Evolutionary conservation across 2,329 filamentous ascomycete genomes (phyloP), one percentile per base, ranked within the genome.

Genomic region (Ilyonectria robusta): DNA sequence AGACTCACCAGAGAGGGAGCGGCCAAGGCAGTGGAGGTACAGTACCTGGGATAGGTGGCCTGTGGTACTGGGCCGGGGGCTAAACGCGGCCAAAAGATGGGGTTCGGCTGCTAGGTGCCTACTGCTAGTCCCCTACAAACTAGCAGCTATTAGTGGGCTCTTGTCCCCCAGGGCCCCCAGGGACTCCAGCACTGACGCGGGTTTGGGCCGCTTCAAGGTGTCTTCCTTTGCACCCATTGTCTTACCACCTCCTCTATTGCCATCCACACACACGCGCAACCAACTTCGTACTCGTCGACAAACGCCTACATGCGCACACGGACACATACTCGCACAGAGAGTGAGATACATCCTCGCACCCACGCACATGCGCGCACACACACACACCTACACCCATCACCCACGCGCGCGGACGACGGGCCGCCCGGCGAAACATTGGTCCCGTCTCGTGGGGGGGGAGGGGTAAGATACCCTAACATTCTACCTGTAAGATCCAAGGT

Each of bases 51-150:
- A 50, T 35, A 53, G 31, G 10, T 35, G 48, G 26, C 48, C 31
- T 51, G 40, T 42, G 40, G 40, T 42, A 17, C 37, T 40, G 40
- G 40, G 15, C 40, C 40, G 63, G 64, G 54, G 50, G 57, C 64
- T 71, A 61, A 60, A 61, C 66, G 61, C 65, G 67, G 69, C 71
- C 68, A 62, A 72, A 75, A 74, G 70, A 75, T 72, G 73, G 73
- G 73, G 73, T 74, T 74, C 66, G 73, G 61, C 70, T 64, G 46
- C 61, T 21, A 21, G 21, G 21, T 21, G 3, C 21, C 21, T 50
- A 51, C 55, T 58, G 29, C 58, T 62, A 63, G 59, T 63, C 64
- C 61, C 61, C 65, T 61, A 65, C 47, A 61, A 59, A 61, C 57
- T 61, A 65, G 56, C 50, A 69, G 67, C 69, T 71, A 65, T 74